Base-by-base conservation (phyloP, 306 rosid species). In the Aeschynomene evenia region DNA sequence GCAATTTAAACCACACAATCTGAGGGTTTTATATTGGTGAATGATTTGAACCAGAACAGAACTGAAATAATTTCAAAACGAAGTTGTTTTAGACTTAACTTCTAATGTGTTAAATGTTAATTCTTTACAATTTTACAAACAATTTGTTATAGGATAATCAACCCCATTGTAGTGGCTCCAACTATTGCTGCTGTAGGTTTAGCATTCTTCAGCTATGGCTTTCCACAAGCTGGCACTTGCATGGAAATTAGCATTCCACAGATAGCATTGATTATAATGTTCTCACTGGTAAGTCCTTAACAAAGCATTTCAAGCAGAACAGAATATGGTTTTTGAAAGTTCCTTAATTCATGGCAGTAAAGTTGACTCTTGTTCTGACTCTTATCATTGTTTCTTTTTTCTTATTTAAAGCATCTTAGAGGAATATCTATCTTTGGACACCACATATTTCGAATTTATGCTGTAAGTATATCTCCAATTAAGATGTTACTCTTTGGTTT, bases 201-300 rank as follows among this genome's bases (percentile, higher is more conserved):
- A 70, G 94, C 96, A 15, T 90, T 90, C 83, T 90, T 90, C 59
- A 85, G 96, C 85, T 90, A 83, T 61, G 96, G 96, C 42, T 87
- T 90, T 80, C 94, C 94, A 29, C 91, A 90, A 77, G 94, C 91
- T 48, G 94, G 94, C n/a, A 85, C 83, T 74, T 90, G 96, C 79
- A 71, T 90, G 77, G 95, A 90, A 81, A 90, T 90, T 49, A 90
- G 96, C 65, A 49, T 90, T 76, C 96, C 96, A 8, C 84, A 71
- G 80, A 85, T 90, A 76, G 75, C 86, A 10, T 75, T 90, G 74
- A 79, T 90, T 72, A 88, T 90, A 63, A 57, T 87, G 71, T 90
- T 85, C 82, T 74, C 94, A 42, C 71, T 87, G 85, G 96, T 90
- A 63, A 76, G 83, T 71, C 40, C 60, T 50, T 31, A 70, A 56